Evolutionary conservation across 148 eudicot species (phyloP).

Genomic region (Spergularia bocconei): DNA sequence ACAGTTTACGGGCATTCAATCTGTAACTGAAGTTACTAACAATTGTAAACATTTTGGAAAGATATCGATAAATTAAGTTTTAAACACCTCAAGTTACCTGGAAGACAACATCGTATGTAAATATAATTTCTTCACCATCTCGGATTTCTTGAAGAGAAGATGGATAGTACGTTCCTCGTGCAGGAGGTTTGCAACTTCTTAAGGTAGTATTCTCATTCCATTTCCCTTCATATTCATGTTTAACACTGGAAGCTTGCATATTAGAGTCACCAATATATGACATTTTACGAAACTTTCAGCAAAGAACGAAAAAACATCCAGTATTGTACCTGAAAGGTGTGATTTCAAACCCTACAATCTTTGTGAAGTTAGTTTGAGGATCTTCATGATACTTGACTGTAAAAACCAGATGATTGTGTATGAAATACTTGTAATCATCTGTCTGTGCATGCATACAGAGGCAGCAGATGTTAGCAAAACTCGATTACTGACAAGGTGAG

Average conservation of each 20-base stretch:
- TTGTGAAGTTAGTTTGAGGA: conserved; percentile 19
- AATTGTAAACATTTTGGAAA: too few species aligned
- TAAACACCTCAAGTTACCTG: conserved; percentile 16
- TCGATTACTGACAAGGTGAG: too few species aligned
- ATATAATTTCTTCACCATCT: conserved; percentile 38
- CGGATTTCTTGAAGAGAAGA: conserved; percentile 33
- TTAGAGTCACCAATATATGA: neutral
- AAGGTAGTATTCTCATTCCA: conserved; percentile 31
- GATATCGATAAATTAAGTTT: too few species aligned
- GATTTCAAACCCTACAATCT: conserved; percentile 44
- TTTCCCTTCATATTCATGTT: conserved; percentile 30
- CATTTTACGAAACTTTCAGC: neutral
- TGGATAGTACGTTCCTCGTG: conserved; percentile 13
- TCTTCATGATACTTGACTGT: conserved; percentile 33
- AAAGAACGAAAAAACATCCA: too few species aligned
- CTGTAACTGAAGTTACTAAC: too few species aligned
- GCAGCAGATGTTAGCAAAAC: neutral
- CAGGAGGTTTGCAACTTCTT: conserved; percentile 26
- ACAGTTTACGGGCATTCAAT: neutral
- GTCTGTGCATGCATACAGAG: conserved; percentile 14
- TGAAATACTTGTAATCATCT: conserved; percentile 23
- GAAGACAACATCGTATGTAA: conserved; percentile 43
- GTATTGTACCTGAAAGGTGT: conserved; percentile 32
- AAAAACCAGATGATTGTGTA: conserved; percentile 35
- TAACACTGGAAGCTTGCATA: conserved; percentile 25